phyloP scores from a whole-genome alignment of 2,329 filamentous ascomycete genomes.

The Clathrospora elynae region DNA sequence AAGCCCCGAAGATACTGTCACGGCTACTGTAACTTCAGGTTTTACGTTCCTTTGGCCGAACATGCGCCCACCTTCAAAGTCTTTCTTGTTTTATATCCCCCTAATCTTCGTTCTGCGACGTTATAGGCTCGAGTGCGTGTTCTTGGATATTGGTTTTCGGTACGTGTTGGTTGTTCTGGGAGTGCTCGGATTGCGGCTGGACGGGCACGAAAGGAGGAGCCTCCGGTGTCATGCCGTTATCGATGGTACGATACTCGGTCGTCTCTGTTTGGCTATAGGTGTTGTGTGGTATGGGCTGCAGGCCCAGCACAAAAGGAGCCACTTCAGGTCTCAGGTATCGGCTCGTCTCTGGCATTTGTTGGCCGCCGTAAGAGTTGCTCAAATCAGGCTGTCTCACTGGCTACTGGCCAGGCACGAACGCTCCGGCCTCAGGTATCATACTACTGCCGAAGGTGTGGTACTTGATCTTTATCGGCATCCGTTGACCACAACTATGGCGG shows the following conservation, averaged over 20 bases:
- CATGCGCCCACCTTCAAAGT: too few species aligned
- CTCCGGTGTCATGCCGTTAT: neutral
- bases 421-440: too few species aligned
- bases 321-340: too few species aligned
- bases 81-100: too few species aligned
- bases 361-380: neutral
- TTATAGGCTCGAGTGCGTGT: neutral
- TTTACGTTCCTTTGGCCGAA: too few species aligned
- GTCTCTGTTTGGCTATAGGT: too few species aligned
- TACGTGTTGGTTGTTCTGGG: neutral
- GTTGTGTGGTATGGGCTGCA: too few species aligned
- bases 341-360: neutral
- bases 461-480: neutral
- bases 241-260: neutral
- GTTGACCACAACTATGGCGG: constrained; percentile 1
- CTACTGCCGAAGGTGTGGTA: neutral
- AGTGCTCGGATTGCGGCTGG: neutral
- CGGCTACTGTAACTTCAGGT: too few species aligned
- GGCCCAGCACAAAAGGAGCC: too few species aligned
- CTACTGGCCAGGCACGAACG: neutral
- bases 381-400: neutral
- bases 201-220: neutral
- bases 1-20: too few species aligned
- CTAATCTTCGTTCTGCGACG: too few species aligned
- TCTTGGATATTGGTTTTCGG: too few species aligned